Percentiles rank a stretch among this genome's conserved stretches.
These are phyloP conservation scores for Hypoxylon rubiginosum DNA, from an alignment of 2,329 filamentous ascomycete species.

Conservation along the genomic window DNA sequence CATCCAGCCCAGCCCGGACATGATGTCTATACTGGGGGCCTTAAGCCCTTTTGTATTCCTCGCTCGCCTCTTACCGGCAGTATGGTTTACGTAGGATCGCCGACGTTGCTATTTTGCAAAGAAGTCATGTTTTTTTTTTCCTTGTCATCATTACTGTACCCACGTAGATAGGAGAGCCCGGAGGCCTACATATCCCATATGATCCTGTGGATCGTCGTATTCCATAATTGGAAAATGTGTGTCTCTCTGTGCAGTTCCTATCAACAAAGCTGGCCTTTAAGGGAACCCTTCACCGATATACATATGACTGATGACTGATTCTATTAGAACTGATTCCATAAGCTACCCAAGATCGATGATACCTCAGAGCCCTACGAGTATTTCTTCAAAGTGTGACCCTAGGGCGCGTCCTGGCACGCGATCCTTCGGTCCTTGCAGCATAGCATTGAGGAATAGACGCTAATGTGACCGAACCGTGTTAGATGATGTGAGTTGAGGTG, in stretches of 20 bases:
- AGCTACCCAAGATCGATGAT: conserved; percentile 10
- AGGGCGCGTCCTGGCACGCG: conserved; percentile 35
- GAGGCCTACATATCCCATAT: background rate
- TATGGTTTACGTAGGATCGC: conserved; percentile 34
- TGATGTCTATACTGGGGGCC: conserved; percentile 32
- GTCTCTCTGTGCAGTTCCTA: background rate
- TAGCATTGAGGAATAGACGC: conserved; percentile 29
- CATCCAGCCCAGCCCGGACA: conserved; percentile 30
- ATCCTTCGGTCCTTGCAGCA: conserved; percentile 28
- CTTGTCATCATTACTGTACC: background rate
- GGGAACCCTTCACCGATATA: background rate
- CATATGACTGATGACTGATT: background rate
- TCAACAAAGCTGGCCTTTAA: background rate
- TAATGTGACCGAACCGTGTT: conserved; percentile 17
- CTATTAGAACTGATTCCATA: conserved; percentile 1
- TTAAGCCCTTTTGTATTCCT: conserved; percentile 32
- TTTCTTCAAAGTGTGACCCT: conserved; percentile 18
- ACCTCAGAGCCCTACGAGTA: conserved; percentile 13
- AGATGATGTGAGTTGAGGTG: conserved; percentile 21
- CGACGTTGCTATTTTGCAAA: conserved; percentile 19
- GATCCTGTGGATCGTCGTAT: conserved; percentile 11
- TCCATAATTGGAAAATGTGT: background rate
- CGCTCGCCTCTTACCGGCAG: conserved; percentile 34
- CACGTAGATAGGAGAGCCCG: conserved; percentile 7
- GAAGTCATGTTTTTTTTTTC: conserved; percentile 2